A percentile compares a stretch with the other conserved stretches of the same genome.
Evolutionary conservation across 1,139 yeast genomes (phyloP).

Genomic region (Debaryomyces coudertii): DNA sequence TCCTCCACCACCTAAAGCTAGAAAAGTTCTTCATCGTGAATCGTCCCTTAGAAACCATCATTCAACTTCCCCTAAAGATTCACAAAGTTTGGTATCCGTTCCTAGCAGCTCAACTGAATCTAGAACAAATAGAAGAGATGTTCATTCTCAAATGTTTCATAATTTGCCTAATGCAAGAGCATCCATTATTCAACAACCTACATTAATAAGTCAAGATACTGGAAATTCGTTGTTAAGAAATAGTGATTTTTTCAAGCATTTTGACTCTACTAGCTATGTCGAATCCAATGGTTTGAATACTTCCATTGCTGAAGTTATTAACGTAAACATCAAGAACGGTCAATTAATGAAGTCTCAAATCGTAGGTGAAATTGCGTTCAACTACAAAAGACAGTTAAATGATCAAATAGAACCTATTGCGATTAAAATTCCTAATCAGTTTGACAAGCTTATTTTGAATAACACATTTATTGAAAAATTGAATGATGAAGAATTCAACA

Average conservation of each 20-base stretch:
- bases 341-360: slow-evolving; percentile 57
- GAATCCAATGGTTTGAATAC: slow-evolving; percentile 70
- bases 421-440: slow-evolving; percentile 36
- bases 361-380: slow-evolving; percentile 80
- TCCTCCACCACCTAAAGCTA: slow-evolving; percentile 77
- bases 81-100: slow-evolving; percentile 10
- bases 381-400: slow-evolving; percentile 45
- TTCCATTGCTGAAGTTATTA: slow-evolving; percentile 80
- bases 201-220: slow-evolving; percentile 33
- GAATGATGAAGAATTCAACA: slow-evolving; percentile 30
- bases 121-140: slow-evolving; percentile 41
- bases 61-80: slow-evolving; percentile 7
- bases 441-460: slow-evolving; percentile 45
- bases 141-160: slow-evolving; percentile 58
- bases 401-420: slow-evolving; percentile 21
- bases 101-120: slow-evolving; percentile 6
- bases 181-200: slow-evolving; percentile 29
- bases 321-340: slow-evolving; percentile 74
- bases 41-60: slow-evolving; percentile 4
- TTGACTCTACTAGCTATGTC: slow-evolving; percentile 34
- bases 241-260: slow-evolving; percentile 49
- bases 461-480: slow-evolving; percentile 43
- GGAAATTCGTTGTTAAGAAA: slow-evolving; percentile 38
- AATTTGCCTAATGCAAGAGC: slow-evolving; percentile 50
- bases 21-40: slow-evolving; percentile 49